Evolutionary conservation across 768 basidiomycete species (phyloP).

Genomic region (Suillus luteus): DNA sequence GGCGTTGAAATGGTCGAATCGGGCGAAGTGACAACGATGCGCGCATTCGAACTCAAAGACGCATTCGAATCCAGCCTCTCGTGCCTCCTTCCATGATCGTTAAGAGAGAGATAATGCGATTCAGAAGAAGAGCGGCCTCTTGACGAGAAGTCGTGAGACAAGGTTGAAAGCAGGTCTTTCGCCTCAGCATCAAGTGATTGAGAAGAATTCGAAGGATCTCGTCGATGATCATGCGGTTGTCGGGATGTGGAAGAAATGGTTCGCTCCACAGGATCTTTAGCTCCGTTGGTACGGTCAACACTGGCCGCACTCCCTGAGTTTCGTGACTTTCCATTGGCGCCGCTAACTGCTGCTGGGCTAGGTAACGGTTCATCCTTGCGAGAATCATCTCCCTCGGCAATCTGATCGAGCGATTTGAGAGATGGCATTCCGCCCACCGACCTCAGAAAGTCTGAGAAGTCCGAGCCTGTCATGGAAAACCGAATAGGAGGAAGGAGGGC

Average conservation of each 20-base stretch:
- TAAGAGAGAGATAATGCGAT: slow-evolving; percentile 25
- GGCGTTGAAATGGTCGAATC: slow-evolving; percentile 31
- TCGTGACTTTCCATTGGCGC: neutral
- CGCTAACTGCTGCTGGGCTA: neutral
- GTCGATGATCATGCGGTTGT: neutral
- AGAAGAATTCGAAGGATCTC: neutral
- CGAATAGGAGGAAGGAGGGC: slow-evolving; percentile 81
- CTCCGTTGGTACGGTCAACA: slow-evolving; percentile 5
- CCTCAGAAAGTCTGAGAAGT: slow-evolving; percentile 76
- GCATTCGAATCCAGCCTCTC: slow-evolving; percentile 31
- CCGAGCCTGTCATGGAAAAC: slow-evolving; percentile 82
- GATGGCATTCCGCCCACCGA: slow-evolving; percentile 55
- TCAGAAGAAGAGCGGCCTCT: slow-evolving; percentile 36
- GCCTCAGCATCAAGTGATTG: slow-evolving; percentile 13
- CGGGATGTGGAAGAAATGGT: neutral
- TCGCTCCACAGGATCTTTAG: neutral
- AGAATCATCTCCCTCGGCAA: slow-evolving; percentile 45
- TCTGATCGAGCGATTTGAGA: slow-evolving; percentile 47
- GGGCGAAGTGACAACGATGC: slow-evolving; percentile 50
- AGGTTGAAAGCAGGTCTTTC: slow-evolving; percentile 18
- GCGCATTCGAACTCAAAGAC: slow-evolving; percentile 31
- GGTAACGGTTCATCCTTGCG: neutral
- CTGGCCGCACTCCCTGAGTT: slow-evolving; percentile 17
- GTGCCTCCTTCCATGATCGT: slow-evolving; percentile 16
- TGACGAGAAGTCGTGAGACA: slow-evolving; percentile 18